Evolutionary conservation across 2,329 filamentous ascomycete species (phyloP), one percentile per base, ranked within the genome.

Genomic region (Pseudogymnoascus sp.): DNA sequence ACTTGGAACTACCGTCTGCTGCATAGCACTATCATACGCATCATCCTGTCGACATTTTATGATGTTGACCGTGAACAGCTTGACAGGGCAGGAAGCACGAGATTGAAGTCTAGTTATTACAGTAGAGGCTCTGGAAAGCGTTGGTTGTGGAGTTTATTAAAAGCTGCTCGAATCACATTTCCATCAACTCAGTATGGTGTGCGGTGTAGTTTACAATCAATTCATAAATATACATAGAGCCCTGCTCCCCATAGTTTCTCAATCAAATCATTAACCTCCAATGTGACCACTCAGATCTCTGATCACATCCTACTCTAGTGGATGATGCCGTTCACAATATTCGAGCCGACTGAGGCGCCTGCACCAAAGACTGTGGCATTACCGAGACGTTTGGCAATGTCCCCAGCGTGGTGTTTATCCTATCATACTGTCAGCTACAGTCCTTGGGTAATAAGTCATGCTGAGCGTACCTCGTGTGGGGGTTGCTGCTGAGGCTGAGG

Each of bases 221-320:
- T 28, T 34, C 16, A 31, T 56, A 31, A 31, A 31, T 56, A 56
- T 56, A 34, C 14, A 56, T 7, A 34, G n/a, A 11, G n/a, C 25
- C 18, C 14, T 53, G 23, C 21, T 16, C 23, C 14, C 46, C 25
- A 53, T 28, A 16, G 46, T n/a, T 28, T 31, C 7, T 8, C 42
- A 23, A 46, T 25, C 8, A 53, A 53, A n/a, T 16, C 6, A 4
- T 53, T 3, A 31, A 16, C 46, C 23, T 28, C 25, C n/a, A 34
- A 34, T 56, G 12, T 7, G 4, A 8, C n/a, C 14, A n/a, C 18
- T 18, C 8, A 31, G 11, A 9, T 18, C 84, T 75, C 23, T 75
- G 75, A 72, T 79, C 82, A 62, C 76, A 70, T n/a, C 53, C 49
- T 14, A 63, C 53, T 62, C 12, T 34, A 56, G 46, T 34, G 46